These are phyloP conservation scores for Coriaria nepalensis DNA, from an alignment of 306 rosid species.

Conservation along the genomic window DNA sequence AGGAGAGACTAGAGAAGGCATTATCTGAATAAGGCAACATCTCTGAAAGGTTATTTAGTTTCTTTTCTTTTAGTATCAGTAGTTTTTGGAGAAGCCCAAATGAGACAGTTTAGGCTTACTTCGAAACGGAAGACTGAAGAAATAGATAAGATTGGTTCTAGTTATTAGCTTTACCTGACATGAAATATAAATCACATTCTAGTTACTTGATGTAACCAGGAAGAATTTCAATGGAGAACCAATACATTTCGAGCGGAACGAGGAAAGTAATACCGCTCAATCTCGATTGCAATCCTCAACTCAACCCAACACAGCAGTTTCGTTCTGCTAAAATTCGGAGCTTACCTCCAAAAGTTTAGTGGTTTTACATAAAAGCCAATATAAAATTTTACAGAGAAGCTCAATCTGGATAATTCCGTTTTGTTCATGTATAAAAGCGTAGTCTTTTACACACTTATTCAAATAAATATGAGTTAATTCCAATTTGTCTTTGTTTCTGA, in stretches of 20 bases:
- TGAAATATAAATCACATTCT: not conserved
- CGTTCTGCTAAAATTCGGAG: constrained; percentile 29
- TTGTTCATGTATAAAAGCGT: too few species aligned
- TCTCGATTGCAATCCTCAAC: constrained; percentile 45
- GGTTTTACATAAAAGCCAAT: too few species aligned
- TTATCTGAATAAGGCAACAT: constrained; percentile 52
- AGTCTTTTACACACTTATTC: too few species aligned
- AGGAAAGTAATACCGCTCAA: constrained; percentile 50
- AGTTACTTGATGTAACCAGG: constrained; percentile 28
- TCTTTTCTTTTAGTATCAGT: not conserved
- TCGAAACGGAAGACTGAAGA: too few species aligned
- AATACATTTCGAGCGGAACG: constrained; percentile 48
- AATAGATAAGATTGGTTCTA: not conserved
- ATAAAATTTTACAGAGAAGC: too few species aligned
- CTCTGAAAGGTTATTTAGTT: constrained; percentile 34
- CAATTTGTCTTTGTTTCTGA: too few species aligned
- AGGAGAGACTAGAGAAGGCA: constrained; percentile 78
- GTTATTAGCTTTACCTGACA: too few species aligned
- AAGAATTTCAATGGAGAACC: constrained; percentile 42
- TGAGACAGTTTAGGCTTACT: not conserved
- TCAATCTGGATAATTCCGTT: too few species aligned
- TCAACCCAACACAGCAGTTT: constrained; percentile 37
- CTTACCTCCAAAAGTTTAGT: not conserved
- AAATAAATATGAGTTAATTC: too few species aligned
- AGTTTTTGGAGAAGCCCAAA: not conserved